phyloP scores from a whole-genome alignment of 2,329 filamentous ascomycete species.

The Hortaea werneckii region DNA sequence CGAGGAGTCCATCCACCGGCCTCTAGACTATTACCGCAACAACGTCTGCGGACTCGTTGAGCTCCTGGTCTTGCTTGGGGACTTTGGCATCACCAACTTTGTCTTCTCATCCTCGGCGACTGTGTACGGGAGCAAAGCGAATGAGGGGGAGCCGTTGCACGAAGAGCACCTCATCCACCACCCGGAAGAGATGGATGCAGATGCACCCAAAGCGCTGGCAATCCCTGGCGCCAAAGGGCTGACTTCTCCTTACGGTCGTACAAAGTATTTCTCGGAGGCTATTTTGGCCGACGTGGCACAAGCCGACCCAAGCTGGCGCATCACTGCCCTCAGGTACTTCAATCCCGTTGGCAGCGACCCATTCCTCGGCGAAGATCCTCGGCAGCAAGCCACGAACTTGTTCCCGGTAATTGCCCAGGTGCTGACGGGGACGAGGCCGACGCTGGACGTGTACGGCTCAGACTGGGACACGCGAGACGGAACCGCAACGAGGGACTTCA shows the following conservation, averaged over 20 bases:
- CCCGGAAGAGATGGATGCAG: too few relatives aligned
- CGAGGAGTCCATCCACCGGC: conserved; percentile 50
- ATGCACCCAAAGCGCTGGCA: too few relatives aligned
- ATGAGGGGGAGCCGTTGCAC: background rate
- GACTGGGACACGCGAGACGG: conserved; percentile 58
- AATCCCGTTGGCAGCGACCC: conserved; percentile 58
- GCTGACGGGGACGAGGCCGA: conserved; percentile 43
- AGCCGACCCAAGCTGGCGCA: conserved; percentile 52
- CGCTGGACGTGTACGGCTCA: conserved; percentile 52
- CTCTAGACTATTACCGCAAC: conserved; percentile 57
- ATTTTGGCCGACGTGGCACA: conserved; percentile 53
- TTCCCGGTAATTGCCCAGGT: conserved; percentile 55
- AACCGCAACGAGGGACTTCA: conserved; percentile 50
- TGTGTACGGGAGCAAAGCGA: conserved; percentile 46
- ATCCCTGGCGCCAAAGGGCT: conserved; percentile 46
- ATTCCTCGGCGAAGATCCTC: conserved; percentile 53
- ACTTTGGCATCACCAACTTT: conserved; percentile 52
- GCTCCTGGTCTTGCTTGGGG: conserved; percentile 46
- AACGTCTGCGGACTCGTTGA: conserved; percentile 56
- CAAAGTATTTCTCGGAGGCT: conserved; percentile 59
- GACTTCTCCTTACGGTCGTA: conserved; percentile 55
- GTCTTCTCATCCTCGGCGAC: conserved; percentile 60
- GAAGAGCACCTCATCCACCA: background rate
- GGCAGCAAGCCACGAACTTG: conserved; percentile 52
- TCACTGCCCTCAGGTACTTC: conserved; percentile 56